Base-by-base conservation (phyloP, 2,329 filamentous ascomycete genomes). In the Sporothrix luriei region DNA sequence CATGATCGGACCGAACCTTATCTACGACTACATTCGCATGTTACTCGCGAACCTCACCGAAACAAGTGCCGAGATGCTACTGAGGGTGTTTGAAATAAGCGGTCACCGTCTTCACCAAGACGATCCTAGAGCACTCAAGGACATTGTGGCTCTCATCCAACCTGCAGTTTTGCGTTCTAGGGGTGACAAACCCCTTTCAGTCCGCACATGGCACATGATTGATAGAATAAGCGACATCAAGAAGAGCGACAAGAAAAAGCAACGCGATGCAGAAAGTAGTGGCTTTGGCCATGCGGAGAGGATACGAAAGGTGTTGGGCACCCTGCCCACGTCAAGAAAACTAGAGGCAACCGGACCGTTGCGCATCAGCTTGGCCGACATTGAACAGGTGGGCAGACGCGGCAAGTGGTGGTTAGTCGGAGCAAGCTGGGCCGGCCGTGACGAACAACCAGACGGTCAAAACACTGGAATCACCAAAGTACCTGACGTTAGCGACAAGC, bases 371-470 rank as follows among this genome's bases (percentile, higher is more conserved):
- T 84, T 97, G 4, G 84, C 86, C 49, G 95, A 99, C 76, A 92
- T 99, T 66, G 88, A 88, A 72, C 88, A 94, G 72, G 90, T 90
- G 0, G 91, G 94, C 52, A 94, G 91, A 77, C 91, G 90, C 77
- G 95, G 95, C 0, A 97, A 97, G 81, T 99, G 95, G 95, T 99
- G 95, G 95, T 87, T 98, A 24, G 92, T 98, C 5, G 95, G 95
- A 66, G 94, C 95, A n/a, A 97, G 93, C 78, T 97, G 94, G 87
- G 82, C 85, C 4, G 86, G 85, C 29, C 76, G 75, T 2, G 68
- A 55, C 16, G 55, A 48, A 55, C 48, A 2, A 59, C 49, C 29
- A 70, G 52, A 29, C 52, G 11, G 54, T n/a, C 10, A 51, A 33
- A 11, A 29, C 26, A 40, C n/a, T 19, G 19, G 74, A 48, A 74